phyloP scores from a whole-genome alignment of 148 eudicot species.

The Polygonum maritimum region DNA sequence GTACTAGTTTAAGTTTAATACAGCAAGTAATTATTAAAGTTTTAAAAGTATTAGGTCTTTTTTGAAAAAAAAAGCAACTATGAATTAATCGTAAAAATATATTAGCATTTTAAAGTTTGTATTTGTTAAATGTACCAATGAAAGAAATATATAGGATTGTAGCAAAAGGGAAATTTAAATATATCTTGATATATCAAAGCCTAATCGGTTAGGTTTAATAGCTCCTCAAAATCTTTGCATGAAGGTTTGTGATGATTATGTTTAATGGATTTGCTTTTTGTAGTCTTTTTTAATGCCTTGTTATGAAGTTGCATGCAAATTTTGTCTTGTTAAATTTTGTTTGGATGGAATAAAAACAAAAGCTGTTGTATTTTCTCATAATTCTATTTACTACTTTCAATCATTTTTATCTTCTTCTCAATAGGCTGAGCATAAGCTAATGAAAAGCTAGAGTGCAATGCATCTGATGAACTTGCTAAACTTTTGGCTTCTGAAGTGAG shows the following conservation, averaged over 20 bases:
- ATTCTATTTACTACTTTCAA: slow-evolving; percentile 14
- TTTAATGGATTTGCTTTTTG: neutral
- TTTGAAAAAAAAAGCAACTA: too few species aligned
- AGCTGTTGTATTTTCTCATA: neutral
- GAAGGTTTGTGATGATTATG: slow-evolving; percentile 9
- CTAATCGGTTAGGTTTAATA: slow-evolving; percentile 47
- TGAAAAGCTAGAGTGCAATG: slow-evolving; percentile 86
- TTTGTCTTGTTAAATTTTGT: neutral
- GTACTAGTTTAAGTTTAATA: neutral
- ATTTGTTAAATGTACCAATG: too few species aligned
- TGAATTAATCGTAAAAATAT: too few species aligned
- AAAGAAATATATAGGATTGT: too few species aligned
- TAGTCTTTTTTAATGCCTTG: neutral
- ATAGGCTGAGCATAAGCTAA: slow-evolving; percentile 87
- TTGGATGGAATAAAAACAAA: neutral
- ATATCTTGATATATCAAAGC: slow-evolving; percentile 29
- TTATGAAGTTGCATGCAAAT: neutral
- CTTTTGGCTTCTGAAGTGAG: slow-evolving; percentile 90
- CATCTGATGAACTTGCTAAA: slow-evolving; percentile 94
- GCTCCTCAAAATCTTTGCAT: neutral
- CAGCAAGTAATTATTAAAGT: too few species aligned
- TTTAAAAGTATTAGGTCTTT: too few species aligned
- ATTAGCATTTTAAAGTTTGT: too few species aligned
- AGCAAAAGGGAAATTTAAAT: too few species aligned
- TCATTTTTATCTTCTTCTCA: slow-evolving; percentile 27